A percentile compares a stretch with the other conserved stretches of the same genome.
These are phyloP conservation scores for Podospora comata DNA, from an alignment of 495 filamentous ascomycete genomes.

Conservation along the genomic window DNA sequence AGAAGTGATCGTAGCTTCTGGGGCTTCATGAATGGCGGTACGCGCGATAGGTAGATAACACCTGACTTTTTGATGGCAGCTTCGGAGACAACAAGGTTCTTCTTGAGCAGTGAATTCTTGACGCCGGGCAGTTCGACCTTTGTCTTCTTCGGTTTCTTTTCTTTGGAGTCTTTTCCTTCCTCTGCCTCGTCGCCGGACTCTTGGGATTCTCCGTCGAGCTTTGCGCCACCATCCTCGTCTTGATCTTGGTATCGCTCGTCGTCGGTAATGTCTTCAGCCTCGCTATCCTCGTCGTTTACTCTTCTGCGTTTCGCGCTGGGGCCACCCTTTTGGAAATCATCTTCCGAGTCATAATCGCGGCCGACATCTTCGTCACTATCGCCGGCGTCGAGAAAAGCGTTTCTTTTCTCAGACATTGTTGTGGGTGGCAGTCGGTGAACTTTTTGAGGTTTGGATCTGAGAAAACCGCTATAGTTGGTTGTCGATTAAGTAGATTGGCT, in stretches of 20 bases:
- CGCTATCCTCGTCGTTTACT: conserved; percentile 45
- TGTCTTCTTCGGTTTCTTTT: conserved; percentile 22
- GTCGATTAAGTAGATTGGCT: not conserved
- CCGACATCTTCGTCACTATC: conserved; percentile 65
- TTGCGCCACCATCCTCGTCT: conserved; percentile 12
- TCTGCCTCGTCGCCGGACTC: conserved; percentile 23
- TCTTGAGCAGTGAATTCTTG: conserved; percentile 53
- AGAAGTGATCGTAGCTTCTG: conserved; percentile 73
- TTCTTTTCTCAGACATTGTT: conserved; percentile 68
- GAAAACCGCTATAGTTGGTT: not conserved
- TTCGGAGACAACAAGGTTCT: conserved; percentile 57
- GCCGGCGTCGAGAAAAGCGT: conserved; percentile 70
- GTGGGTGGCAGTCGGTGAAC: not conserved
- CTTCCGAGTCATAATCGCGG: conserved; percentile 67
- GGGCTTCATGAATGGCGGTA: conserved; percentile 95
- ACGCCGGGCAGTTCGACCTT: conserved; percentile 42
- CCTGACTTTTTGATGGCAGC: conserved; percentile 63
- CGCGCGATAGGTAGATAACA: conserved; percentile 82
- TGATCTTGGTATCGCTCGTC: conserved; percentile 26
- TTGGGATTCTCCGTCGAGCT: conserved; percentile 19
- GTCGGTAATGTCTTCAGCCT: conserved; percentile 32
- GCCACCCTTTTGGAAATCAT: conserved; percentile 61
- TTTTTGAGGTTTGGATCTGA: not conserved
- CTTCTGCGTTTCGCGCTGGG: conserved; percentile 65
- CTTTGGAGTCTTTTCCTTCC: conserved; percentile 24